phyloP scores from a whole-genome alignment of 495 filamentous ascomycete genomes.

The Acidiella bohemica region DNA sequence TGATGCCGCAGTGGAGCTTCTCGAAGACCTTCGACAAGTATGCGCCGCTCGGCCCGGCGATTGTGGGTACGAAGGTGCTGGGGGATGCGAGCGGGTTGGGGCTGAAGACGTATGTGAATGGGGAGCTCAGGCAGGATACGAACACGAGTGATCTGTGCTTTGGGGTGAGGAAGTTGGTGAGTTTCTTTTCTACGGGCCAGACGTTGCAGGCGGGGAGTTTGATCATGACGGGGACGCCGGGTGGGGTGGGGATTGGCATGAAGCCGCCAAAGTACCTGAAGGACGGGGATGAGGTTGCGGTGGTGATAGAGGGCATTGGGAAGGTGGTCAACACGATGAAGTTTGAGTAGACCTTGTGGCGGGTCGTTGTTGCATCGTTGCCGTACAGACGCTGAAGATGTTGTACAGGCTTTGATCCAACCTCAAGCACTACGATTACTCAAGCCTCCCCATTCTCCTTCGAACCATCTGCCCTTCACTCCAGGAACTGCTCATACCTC shows the following conservation, averaged over 20 bases:
- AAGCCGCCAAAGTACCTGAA: constrained; percentile 41
- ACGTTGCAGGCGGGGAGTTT: constrained; percentile 26
- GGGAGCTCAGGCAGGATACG: constrained; percentile 30
- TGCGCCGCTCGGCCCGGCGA: constrained; percentile 29
- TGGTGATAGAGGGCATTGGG: constrained; percentile 35
- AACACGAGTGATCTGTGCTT: constrained; percentile 31
- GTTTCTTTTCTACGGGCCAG: constrained; percentile 20
- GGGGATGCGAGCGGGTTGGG: constrained; percentile 21
- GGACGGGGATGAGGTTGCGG: constrained; percentile 46
- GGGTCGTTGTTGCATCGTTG: too few species aligned
- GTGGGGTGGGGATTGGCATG: constrained; percentile 38
- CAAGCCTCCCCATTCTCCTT: background rate
- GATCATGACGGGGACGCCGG: constrained; percentile 27
- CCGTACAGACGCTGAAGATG: too few species aligned
- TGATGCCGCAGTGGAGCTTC: constrained; percentile 29
- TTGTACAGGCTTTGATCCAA: too few species aligned
- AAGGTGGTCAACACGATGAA: constrained; percentile 31
- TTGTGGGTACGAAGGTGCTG: constrained; percentile 25
- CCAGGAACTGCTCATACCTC: constrained; percentile 12
- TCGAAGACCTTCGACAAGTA: constrained; percentile 30
- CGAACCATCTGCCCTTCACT: background rate
- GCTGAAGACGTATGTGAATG: constrained; percentile 32
- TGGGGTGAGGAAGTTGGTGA: constrained; percentile 24
- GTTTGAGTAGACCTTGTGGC: constrained; percentile 19
- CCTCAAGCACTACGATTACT: background rate